A percentile compares a stretch with the other conserved stretches of the same genome.
Conservation (phyloP, 306 rosid genomes). For the Begonia masoniana region DNA sequence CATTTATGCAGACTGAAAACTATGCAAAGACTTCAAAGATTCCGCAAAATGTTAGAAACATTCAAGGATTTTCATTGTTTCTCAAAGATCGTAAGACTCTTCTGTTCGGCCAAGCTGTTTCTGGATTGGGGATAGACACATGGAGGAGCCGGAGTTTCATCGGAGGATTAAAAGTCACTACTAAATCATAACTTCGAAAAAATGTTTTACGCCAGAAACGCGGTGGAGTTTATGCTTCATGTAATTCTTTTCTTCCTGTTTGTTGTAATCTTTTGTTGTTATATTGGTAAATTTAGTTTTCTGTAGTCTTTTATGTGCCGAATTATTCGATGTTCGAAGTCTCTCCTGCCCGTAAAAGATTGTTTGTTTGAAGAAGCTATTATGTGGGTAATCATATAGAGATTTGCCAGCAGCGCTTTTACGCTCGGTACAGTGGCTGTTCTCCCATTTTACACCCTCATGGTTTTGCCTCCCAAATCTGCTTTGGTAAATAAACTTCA, state of each 20-base stretch:
- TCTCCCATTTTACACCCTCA: constrained; percentile 84
- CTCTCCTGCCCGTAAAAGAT: too few species aligned
- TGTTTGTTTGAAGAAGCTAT: too few species aligned
- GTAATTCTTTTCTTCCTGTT: constrained; percentile 22
- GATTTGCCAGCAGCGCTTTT: constrained; percentile 56
- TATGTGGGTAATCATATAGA: too few species aligned
- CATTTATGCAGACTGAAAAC: constrained; percentile 23
- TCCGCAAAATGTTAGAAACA: constrained; percentile 18
- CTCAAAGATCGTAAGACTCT: constrained; percentile 26
- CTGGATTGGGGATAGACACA: constrained; percentile 14
- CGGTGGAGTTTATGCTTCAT: constrained; percentile 45
- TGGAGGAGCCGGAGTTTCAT: constrained; percentile 58
- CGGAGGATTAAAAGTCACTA: constrained; percentile 50
- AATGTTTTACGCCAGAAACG: constrained; percentile 21
- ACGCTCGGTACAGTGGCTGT: constrained; percentile 84
- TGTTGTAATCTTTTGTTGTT: background rate
- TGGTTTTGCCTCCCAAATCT: constrained; percentile 86
- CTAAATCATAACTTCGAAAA: constrained; percentile 37
- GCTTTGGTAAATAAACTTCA: too few species aligned
- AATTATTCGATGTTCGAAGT: too few species aligned
- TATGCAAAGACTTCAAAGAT: constrained; percentile 20
- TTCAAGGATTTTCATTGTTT: constrained; percentile 20
- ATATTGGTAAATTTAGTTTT: too few species aligned
- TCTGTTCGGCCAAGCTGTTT: constrained; percentile 17
- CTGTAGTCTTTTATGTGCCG: too few species aligned